Base-by-base conservation (phyloP, 176 grass and related monocot genomes). In the Phragmites australis region DNA sequence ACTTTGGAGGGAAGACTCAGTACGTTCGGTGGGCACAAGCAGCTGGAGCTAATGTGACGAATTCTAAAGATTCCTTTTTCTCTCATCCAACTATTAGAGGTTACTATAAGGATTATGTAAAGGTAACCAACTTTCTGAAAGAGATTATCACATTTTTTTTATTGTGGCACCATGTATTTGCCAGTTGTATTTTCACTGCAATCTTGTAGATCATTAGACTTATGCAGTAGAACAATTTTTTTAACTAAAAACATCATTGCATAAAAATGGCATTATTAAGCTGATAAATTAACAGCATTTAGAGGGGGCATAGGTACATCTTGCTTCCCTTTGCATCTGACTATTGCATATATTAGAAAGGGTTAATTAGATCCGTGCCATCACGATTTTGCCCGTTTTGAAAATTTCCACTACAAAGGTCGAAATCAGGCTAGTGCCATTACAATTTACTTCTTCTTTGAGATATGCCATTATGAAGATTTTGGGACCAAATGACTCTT, bases 1-100 rank as follows among this genome's bases (percentile, higher is more conserved):
- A 89, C 30, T 94, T 98, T 76, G 95, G 92, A 67, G 95, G 95
- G 64, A 97, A 98, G 78, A 77, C 83, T 85, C 95, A 94, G 60
- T 98, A 98, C 85, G 81, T 98, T 78, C 83, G 72, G n/a, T 98
- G 95, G 90, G 92, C 92, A 59, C 86, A 94, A 82, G 31, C 57
- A 78, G 77, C 92, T 89, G 92, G 95, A 52, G 73, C 74, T 52
- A 90, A 94, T 64, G 40, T 94, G 58, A 72, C 74, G 1, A 90
- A 82, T 77, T 93, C 88, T 34, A 68, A 65, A 0, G 90, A 98
- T 89, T 81, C 95, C 7, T 98, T 98, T 83, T 98, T 93, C 81
- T 98, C 81, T 43, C 57, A 94, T 71, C 80, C 88, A 65, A 85
- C 83, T 21, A 89, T 98, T 80, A 93, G 85, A 81, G 70, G 64